Percentiles rank a stretch among this genome's conserved stretches.
Evolutionary conservation across 192 early-diverging fungal genomes (phyloP).

Genomic region (Backusella circina): DNA sequence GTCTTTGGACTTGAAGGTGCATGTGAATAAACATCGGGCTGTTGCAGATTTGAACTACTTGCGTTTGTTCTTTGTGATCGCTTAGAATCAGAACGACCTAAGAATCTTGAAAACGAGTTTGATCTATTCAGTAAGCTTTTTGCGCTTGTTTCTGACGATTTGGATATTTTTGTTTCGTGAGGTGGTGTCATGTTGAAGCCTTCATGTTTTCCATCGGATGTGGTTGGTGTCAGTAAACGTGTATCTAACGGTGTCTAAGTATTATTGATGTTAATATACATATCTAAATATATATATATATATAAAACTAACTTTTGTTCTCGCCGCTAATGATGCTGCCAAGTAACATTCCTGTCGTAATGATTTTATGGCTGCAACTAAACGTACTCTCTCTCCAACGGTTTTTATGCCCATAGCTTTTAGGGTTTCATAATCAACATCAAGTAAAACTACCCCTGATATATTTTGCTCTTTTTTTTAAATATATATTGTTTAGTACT

Average conservation of each 20-base stretch:
- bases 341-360: conserved; percentile 60
- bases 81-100: conserved; percentile 34
- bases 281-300: background rate
- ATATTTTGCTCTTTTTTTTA: conserved; percentile 67
- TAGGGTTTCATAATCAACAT: conserved; percentile 78
- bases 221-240: background rate
- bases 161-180: conserved; percentile 1
- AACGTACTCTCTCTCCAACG: conserved; percentile 80
- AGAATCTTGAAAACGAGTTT: conserved; percentile 35
- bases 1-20: conserved; percentile 24
- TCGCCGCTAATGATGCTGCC: conserved; percentile 20
- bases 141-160: conserved; percentile 17
- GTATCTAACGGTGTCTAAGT: background rate
- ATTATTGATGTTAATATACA: background rate
- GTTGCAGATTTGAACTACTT: conserved; percentile 1
- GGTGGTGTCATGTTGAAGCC: conserved; percentile 18
- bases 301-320: conserved; percentile 14
- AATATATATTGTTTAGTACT: background rate
- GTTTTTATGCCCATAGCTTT: conserved; percentile 78
- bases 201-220: conserved; percentile 14
- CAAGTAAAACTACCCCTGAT: conserved; percentile 77
- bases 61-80: conserved; percentile 9
- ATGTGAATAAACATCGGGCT: background rate
- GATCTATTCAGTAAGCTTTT: conserved; percentile 29
- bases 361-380: conserved; percentile 73